phyloP scores from a whole-genome alignment of 148 eudicot genomes.

The Rhododendron henanense region DNA sequence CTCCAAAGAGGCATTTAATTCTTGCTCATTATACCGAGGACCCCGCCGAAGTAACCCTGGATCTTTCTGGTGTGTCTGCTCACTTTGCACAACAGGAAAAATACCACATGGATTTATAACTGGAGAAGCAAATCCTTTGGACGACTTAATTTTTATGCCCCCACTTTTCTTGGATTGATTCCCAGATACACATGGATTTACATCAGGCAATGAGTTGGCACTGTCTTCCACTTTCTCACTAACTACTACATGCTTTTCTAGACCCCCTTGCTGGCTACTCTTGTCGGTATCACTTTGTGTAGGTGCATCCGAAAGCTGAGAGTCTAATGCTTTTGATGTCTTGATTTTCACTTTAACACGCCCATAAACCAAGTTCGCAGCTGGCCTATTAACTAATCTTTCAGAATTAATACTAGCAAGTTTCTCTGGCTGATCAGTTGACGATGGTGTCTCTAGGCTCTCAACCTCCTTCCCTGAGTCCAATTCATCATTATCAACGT shows the following conservation, averaged over 20 bases:
- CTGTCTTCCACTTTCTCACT: slow-evolving; percentile 60
- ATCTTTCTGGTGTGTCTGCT: slow-evolving; percentile 36
- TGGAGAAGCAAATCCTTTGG: slow-evolving; percentile 35
- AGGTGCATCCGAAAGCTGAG: slow-evolving; percentile 42
- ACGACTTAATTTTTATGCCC: slow-evolving; percentile 56
- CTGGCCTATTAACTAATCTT: slow-evolving; percentile 33
- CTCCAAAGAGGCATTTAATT: slow-evolving; percentile 71
- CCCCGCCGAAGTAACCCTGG: slow-evolving; percentile 25
- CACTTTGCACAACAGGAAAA: slow-evolving; percentile 33
- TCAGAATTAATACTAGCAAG: slow-evolving; percentile 27
- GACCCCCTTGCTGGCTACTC: slow-evolving; percentile 40
- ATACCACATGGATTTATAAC: slow-evolving; percentile 36
- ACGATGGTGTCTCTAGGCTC: slow-evolving; percentile 38
- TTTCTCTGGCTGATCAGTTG: slow-evolving; percentile 38
- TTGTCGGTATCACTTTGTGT: slow-evolving; percentile 53
- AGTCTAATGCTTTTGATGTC: slow-evolving; percentile 46
- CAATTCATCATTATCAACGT: slow-evolving; percentile 40
- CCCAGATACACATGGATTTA: slow-evolving; percentile 22
- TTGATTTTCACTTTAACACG: slow-evolving; percentile 82
- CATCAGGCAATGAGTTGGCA: slow-evolving; percentile 47
- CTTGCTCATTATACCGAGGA: slow-evolving; percentile 50
- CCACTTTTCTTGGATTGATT: slow-evolving; percentile 36
- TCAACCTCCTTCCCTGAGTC: slow-evolving; percentile 39
- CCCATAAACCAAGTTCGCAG: slow-evolving; percentile 69
- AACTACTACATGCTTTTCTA: slow-evolving; percentile 31